Percentiles rank a stretch among this genome's conserved stretches.
phyloP scores from a whole-genome alignment of 371 early-diverging fungal species.

The Mortierella sp. region DNA sequence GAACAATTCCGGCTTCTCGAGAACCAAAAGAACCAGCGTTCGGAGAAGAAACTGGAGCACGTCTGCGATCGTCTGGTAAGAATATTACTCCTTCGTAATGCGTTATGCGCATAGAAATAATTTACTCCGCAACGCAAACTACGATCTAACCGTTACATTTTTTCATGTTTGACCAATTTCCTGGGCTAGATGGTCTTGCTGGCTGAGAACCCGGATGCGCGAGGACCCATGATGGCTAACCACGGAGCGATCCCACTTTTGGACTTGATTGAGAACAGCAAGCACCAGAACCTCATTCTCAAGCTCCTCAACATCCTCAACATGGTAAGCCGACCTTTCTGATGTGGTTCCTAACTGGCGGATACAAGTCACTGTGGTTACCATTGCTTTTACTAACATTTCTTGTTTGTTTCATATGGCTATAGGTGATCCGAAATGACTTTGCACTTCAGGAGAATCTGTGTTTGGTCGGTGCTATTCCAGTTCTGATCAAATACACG shows the following conservation, averaged over 20 bases:
- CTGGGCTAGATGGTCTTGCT: slow-evolving; percentile 51
- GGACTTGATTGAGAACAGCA: slow-evolving; percentile 63
- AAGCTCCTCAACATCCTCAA: slow-evolving; percentile 62
- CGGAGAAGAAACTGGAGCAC: slow-evolving; percentile 44
- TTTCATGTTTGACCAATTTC: background rate
- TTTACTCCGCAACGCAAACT: background rate
- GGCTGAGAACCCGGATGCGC: slow-evolving; percentile 60
- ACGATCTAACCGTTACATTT: background rate
- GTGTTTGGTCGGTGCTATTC: slow-evolving; percentile 69
- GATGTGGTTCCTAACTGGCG: too few species aligned
- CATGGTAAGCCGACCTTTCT: slow-evolving; percentile 28
- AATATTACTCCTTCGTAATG: background rate
- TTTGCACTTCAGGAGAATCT: slow-evolving; percentile 62
- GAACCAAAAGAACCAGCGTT: slow-evolving; percentile 42
- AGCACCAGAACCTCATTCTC: slow-evolving; percentile 37
- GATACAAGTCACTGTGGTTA: too few species aligned
- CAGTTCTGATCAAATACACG: slow-evolving; percentile 62
- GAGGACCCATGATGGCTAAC: slow-evolving; percentile 61
- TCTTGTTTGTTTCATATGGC: background rate
- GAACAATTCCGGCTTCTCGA: slow-evolving; percentile 57
- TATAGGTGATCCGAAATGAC: slow-evolving; percentile 57
- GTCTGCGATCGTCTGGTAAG: slow-evolving; percentile 59
- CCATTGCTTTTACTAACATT: background rate
- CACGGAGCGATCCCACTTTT: slow-evolving; percentile 66
- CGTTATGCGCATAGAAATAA: too few species aligned